Base-by-base conservation (phyloP, 768 basidiomycete species). In the Mrakia frigida region DNA sequence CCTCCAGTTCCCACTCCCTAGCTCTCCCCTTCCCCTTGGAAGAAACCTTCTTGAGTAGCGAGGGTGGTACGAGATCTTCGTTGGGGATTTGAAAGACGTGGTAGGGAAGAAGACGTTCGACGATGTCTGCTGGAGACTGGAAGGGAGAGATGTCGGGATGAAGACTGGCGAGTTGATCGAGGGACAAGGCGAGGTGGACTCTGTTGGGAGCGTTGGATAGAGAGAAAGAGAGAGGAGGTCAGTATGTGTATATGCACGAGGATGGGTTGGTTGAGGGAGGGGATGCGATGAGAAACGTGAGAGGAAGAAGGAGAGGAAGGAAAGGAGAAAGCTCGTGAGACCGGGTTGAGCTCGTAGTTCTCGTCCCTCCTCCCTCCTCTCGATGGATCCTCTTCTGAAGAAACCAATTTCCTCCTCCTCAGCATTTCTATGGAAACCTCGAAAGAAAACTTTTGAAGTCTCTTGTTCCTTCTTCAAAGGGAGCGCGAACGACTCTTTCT, bases 71-170 rank as follows among this genome's bases (percentile, higher is more conserved):
- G 79, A 91, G 79, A 79, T 93, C 92, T 63, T 90, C 89, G 75
- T 83, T 83, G 0, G 91, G 91, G 77, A 91, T 90, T 78, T 90
- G 90, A 79, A 90, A 92, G 70, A 93, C 83, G 80, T 93, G 92
- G 80, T 91, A 93, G 0, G 92, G 91, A 31, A 93, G 84, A 31
- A 93, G 85, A 70, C 91, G 87, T n/a, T 87, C 86, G 33, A 92
- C 85, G 3, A 86, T 89, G 81, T 93, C 92, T 7, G 83, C 80
- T 13, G 85, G 82, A 80, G 91, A 88, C 21, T 80, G 78, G 79
- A 93, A 93, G 2, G 91, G 89, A 0, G 88, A 90, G 52, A 87
- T 85, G 79, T 92, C 90, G 53, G 91, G 91, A 71, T 88, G 86
- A 70, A 88, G 79, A 23, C 87, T 87, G 23, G 86, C 83, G 56